A percentile compares a stretch with the other conserved stretches of the same genome.
Evolutionary conservation across 306 rosid species (phyloP).

Genomic region (Vigna radiata): DNA sequence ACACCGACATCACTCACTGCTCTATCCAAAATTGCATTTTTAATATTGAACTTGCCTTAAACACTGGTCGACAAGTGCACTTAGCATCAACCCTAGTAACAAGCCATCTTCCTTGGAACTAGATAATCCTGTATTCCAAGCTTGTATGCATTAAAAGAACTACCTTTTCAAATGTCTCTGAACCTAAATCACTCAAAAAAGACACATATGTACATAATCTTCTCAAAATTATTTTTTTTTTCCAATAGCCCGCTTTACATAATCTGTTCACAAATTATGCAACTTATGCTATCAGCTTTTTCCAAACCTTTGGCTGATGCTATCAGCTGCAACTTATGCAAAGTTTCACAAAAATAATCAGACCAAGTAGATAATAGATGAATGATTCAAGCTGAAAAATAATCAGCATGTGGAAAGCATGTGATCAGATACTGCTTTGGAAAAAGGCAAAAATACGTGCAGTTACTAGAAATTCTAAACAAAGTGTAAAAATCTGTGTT

Average conservation of each 20-base stretch:
- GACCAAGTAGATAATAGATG: not conserved
- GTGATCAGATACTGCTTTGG: not conserved
- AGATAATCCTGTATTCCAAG: not conserved
- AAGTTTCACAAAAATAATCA: not conserved
- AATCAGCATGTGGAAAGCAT: not conserved
- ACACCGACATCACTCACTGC: not conserved
- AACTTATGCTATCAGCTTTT: no score
- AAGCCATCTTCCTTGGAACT: not conserved
- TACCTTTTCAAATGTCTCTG: no score
- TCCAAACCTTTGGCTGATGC: not conserved
- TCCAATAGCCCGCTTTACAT: not conserved
- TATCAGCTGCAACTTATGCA: no score
- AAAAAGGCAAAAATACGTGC: no score
- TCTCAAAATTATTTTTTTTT: not conserved
- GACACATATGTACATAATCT: not conserved
- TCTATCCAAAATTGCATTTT: no score
- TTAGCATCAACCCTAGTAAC: constrained; percentile 5
- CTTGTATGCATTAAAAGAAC: not conserved
- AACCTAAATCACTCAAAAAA: not conserved
- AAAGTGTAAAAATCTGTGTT: not conserved
- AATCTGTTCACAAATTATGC: no score
- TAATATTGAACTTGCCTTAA: not conserved
- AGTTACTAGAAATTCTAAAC: no score
- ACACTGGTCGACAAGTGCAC: not conserved
- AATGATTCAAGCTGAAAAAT: not conserved